phyloP scores from a whole-genome alignment of 495 filamentous ascomycete genomes.

The Penicillium manginii region DNA sequence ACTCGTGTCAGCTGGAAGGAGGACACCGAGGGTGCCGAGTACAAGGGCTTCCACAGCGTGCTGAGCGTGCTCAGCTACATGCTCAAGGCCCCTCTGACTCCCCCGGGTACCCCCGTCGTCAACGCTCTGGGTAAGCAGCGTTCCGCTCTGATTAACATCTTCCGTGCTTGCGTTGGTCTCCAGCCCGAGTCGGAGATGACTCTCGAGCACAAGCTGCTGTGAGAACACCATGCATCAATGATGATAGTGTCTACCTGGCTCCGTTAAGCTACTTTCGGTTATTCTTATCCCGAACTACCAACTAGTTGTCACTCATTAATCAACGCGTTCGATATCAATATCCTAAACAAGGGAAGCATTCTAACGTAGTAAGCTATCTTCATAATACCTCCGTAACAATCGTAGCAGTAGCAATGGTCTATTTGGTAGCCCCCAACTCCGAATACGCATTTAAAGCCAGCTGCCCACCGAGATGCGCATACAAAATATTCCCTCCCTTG shows the following conservation, averaged over 20 bases:
- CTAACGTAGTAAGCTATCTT: no score
- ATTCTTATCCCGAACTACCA: neutral
- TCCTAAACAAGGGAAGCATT: neutral
- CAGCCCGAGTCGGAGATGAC: conserved; percentile 99
- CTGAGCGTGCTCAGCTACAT: conserved; percentile 98
- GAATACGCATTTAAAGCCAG: conserved; percentile 64
- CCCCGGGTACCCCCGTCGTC: conserved; percentile 93
- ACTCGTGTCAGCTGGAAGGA: conserved; percentile 93
- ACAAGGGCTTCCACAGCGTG: conserved; percentile 94
- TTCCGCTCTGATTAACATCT: conserved; percentile 93
- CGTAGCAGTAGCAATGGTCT: conserved; percentile 1
- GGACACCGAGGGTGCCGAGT: conserved; percentile 64
- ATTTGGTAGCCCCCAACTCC: conserved; percentile 30
- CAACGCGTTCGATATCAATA: neutral
- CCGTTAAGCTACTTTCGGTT: neutral
- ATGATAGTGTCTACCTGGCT: neutral
- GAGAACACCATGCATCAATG: conserved; percentile 10
- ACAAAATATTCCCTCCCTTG: conserved; percentile 59
- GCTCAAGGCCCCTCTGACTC: conserved; percentile 97
- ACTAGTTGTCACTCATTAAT: conserved; percentile 2
- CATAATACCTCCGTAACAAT: no score
- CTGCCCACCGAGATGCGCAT: conserved; percentile 67
- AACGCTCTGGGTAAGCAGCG: conserved; percentile 98
- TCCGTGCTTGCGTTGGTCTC: conserved; percentile 96
- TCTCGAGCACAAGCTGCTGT: conserved; percentile 97